Percentiles rank a stretch among this genome's conserved stretches.
Evolutionary conservation across 495 filamentous ascomycete species (phyloP).

Genomic region (Podospora bellae-mahoneyi): DNA sequence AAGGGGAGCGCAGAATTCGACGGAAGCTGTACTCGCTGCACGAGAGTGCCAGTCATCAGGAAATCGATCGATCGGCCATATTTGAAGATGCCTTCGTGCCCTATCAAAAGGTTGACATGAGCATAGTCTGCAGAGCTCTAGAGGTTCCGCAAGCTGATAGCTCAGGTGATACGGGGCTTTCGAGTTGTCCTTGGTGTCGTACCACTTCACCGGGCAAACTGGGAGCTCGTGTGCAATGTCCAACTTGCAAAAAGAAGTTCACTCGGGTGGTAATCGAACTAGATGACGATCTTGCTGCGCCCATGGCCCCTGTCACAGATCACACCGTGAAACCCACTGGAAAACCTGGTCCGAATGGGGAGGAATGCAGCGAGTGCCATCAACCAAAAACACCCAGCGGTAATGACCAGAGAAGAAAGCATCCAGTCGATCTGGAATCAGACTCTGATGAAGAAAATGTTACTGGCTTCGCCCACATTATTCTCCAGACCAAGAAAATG

Average conservation of each 20-base stretch:
- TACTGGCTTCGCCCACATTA: not conserved
- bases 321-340: not conserved
- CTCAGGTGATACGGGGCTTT: not conserved
- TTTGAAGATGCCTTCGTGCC: not conserved
- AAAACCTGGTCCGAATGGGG: not conserved
- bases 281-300: not conserved
- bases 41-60: not conserved
- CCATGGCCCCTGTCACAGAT: not conserved
- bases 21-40: not conserved
- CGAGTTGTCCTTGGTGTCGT: not conserved
- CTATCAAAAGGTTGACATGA: conserved; percentile 3
- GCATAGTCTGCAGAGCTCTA: not conserved
- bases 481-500: not conserved
- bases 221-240: not conserved
- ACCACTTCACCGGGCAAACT: not conserved
- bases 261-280: not conserved
- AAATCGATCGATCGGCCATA: not conserved
- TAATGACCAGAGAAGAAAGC: not conserved
- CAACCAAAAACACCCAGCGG: not conserved
- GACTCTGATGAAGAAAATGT: not conserved
- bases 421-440: not conserved
- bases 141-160: not conserved
- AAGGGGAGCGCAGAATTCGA: conserved; percentile 4
- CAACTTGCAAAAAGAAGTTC: not conserved
- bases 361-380: not conserved